Conservation (phyloP, 495 filamentous ascomycete species). For the Cladorrhinum samala region DNA sequence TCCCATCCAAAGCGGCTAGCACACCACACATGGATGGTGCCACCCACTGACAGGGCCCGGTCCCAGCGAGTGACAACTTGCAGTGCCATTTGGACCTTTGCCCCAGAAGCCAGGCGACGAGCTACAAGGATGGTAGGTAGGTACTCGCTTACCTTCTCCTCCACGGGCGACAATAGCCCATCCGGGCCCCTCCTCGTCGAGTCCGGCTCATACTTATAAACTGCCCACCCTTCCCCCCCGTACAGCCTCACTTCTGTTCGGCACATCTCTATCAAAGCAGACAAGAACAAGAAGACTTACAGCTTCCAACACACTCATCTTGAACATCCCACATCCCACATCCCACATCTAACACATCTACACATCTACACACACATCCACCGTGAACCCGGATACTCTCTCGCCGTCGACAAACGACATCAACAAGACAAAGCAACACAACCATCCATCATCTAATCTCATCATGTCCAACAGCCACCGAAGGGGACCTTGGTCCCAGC, state of each 20-base stretch:
- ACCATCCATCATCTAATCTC: too few relatives aligned
- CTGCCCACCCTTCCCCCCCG: neutral
- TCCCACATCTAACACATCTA: too few relatives aligned
- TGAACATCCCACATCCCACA: neutral
- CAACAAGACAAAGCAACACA: too few relatives aligned
- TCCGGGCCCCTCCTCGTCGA: neutral
- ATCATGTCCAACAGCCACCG: slow-evolving; percentile 8
- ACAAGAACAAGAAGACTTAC: too few relatives aligned
- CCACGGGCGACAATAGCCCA: too few relatives aligned
- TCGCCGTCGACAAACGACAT: neutral
- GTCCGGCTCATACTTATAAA: neutral
- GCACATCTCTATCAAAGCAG: neutral
- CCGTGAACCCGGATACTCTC: too few relatives aligned
- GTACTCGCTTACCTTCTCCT: neutral
- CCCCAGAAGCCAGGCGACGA: neutral
- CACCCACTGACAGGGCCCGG: neutral
- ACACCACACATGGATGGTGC: neutral
- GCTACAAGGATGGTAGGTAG: too few relatives aligned
- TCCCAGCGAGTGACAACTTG: too few relatives aligned
- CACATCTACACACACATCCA: too few relatives aligned
- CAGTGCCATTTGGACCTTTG: too few relatives aligned
- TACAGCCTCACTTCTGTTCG: neutral
- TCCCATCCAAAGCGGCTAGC: neutral
- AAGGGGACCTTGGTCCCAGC: slow-evolving; percentile 76
- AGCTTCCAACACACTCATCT: too few relatives aligned